Evolutionary conservation across 23 red algal species (phyloP).

Genomic region (Chondrus crispus): DNA sequence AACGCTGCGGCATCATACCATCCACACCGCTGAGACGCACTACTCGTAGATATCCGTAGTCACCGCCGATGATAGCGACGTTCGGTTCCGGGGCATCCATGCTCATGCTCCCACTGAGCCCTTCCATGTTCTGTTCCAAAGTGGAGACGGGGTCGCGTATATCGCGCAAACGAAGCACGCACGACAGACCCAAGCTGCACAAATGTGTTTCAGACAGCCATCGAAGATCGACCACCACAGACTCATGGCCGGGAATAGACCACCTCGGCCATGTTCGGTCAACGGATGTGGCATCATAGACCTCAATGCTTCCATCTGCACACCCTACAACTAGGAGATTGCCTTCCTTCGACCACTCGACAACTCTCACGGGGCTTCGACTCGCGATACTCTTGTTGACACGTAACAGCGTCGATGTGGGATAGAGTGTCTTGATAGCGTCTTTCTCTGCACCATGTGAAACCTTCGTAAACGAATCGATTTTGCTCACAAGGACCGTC

Average conservation of each 20-base stretch:
- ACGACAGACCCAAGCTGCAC: conserved; percentile 33
- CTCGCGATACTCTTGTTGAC: background rate
- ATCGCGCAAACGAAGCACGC: conserved; percentile 47
- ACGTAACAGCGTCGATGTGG: background rate
- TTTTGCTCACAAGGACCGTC: background rate
- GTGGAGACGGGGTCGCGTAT: conserved; percentile 49
- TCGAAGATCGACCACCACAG: conserved; percentile 33
- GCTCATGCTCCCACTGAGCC: conserved; percentile 26
- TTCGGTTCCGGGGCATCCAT: conserved; percentile 39
- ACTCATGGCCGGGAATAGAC: conserved; percentile 56
- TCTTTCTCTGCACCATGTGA: background rate
- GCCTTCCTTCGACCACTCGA: conserved; percentile 51
- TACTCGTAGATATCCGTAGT: conserved; percentile 33
- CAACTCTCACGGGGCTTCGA: conserved; percentile 26
- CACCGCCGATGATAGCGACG: conserved; percentile 31
- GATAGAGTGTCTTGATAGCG: background rate
- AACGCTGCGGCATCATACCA: background rate
- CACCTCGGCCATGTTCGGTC: conserved; percentile 39
- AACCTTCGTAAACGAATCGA: background rate
- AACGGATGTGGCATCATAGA: conserved; percentile 17
- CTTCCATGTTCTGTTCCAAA: conserved; percentile 47
- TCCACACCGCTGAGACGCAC: conserved; percentile 27
- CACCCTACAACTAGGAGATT: conserved; percentile 19
- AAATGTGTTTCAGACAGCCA: conserved; percentile 36
- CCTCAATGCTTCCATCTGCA: conserved; percentile 38